These are phyloP conservation scores for Pythium sukuiense DNA, from an alignment of 352 stramenopile species.

Conservation along the genomic window DNA sequence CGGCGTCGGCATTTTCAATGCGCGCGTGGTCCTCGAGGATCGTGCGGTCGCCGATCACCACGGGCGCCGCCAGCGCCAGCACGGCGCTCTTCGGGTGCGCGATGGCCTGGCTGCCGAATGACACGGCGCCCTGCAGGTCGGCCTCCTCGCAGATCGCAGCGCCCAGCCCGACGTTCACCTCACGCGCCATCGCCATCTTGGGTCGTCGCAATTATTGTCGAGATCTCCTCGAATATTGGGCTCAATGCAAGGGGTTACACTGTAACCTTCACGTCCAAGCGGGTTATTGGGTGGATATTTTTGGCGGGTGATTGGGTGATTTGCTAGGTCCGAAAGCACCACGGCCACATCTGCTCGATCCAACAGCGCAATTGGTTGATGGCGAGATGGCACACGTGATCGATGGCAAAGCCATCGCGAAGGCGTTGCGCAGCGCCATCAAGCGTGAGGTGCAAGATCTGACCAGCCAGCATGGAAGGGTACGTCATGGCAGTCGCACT, in stretches of 20 bases:
- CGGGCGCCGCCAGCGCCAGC: slow-evolving; percentile 35
- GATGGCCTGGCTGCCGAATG: slow-evolving; percentile 33
- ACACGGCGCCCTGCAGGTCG: slow-evolving; percentile 28
- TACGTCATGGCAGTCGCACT: slow-evolving; percentile 23
- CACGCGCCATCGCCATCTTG: slow-evolving; percentile 8
- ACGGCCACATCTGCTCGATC: background rate
- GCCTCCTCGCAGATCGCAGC: slow-evolving; percentile 41
- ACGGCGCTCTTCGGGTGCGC: slow-evolving; percentile 30
- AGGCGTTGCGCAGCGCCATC: slow-evolving; percentile 58
- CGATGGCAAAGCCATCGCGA: slow-evolving; percentile 69
- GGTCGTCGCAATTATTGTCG: background rate
- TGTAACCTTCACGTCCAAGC: background rate
- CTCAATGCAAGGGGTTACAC: background rate
- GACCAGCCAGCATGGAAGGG: slow-evolving; percentile 46
- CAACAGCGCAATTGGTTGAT: slow-evolving; percentile 6
- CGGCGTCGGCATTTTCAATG: slow-evolving; percentile 33
- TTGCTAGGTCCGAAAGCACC: background rate
- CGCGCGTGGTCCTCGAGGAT: slow-evolving; percentile 56
- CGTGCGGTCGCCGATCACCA: slow-evolving; percentile 75
- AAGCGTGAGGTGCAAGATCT: slow-evolving; percentile 62
- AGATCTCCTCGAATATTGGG: background rate
- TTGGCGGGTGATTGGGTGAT: background rate
- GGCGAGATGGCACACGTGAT: slow-evolving; percentile 46
- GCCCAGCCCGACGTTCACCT: slow-evolving; percentile 26
- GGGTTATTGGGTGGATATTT: background rate